These are phyloP conservation scores for Paraconiothyrium sp. DNA, from an alignment of 2,329 filamentous ascomycete species.

Conservation along the genomic window DNA sequence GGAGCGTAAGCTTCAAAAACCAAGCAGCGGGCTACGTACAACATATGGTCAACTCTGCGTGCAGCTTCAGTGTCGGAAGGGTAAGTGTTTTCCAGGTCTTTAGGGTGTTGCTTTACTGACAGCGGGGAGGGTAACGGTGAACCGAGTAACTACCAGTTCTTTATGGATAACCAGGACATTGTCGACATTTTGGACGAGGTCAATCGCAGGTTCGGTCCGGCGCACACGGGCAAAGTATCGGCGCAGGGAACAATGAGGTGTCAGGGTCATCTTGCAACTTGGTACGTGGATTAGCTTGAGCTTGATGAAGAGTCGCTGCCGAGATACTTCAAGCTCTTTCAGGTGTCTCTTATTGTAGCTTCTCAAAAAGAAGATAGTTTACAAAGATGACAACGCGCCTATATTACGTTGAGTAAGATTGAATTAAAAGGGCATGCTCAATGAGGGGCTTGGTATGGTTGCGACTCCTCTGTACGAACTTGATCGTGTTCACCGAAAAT, in stretches of 20 bases:
- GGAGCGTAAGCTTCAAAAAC: conserved; percentile 28
- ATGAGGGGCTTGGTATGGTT: too few species aligned
- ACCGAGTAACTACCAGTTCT: conserved; percentile 26
- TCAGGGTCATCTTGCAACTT: conserved; percentile 26
- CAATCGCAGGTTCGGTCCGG: conserved; percentile 25
- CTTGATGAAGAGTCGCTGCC: too few species aligned
- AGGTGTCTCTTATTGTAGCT: too few species aligned
- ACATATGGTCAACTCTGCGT: conserved; percentile 22
- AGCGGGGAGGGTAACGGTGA: conserved; percentile 16
- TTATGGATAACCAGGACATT: conserved; percentile 37
- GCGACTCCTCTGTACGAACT: too few species aligned
- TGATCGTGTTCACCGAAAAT: too few species aligned
- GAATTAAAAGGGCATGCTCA: too few species aligned
- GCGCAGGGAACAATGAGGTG: conserved; percentile 32
- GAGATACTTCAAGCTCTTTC: too few species aligned
- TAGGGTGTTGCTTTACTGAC: background rate
- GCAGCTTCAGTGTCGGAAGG: conserved; percentile 30
- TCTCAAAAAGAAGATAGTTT: too few species aligned
- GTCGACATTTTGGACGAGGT: conserved; percentile 34
- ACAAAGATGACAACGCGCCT: too few species aligned
- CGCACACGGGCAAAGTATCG: conserved; percentile 29
- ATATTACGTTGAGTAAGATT: too few species aligned
- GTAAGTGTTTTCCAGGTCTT: background rate
- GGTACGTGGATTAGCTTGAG: conserved; percentile 25
- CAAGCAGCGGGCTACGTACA: conserved; percentile 30